Base-by-base conservation (phyloP, 192 early-diverging fungal genomes). In the Entomortierella lignicola region DNA sequence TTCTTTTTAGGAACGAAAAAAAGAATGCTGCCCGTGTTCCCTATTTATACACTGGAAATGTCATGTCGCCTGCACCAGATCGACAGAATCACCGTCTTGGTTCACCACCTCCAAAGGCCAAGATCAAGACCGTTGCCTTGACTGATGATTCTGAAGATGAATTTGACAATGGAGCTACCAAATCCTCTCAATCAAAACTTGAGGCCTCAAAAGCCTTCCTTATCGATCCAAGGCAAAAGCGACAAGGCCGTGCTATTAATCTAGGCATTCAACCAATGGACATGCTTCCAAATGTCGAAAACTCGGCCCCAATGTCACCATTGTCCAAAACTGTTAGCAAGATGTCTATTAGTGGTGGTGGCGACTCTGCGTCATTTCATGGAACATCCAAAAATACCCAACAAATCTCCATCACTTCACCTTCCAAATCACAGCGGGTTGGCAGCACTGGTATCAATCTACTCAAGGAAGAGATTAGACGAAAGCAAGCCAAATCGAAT, bases 101-200 rank as follows among this genome's bases (percentile, higher is more conserved):
- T 31, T 57, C 55, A 5, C 8, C 8, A 3, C 21, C 59, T 3
- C 5, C 37, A 27, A 66, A 69, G 51, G 23, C 44, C 12, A 27
- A 23, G 15, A 44, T 34, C 31, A 66, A 53, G 26, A 66, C 56
- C 30, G 25, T 59, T 8, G 30, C 66, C 32, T 31, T 69, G 8
- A 47, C 47, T n/a, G 55, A 69, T 17, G 39, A 27, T 53, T 70
- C 68, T 53, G 69, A 71, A 20, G 69, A 71, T 48, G 69, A 63
- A 43, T 5, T 15, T 12, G 55, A 54, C 29, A 37, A 7, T 42
- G 37, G 34, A 44, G 11, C 59, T 18, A 7, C 39, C 12, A 4
- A 17, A 27, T 30, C 20, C 12, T 34, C 41, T 21, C 31, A 25
- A 58, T 50, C 44, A 66, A 74, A 39, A 74, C 59, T 42, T 39